Evolutionary conservation across 306 rosid species (phyloP).

Genomic region (Sechiopsis laciniata): DNA sequence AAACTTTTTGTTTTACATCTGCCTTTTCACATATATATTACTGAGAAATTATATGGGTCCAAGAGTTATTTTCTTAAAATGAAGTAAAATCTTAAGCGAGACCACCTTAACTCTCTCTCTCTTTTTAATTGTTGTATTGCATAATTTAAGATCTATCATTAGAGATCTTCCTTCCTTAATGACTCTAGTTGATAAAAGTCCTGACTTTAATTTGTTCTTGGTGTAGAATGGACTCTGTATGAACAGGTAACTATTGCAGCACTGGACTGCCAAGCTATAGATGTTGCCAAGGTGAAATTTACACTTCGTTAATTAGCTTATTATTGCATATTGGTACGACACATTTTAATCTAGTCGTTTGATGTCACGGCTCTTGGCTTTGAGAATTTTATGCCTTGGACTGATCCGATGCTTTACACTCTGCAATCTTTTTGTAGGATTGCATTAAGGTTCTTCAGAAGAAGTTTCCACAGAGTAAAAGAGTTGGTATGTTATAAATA

Average conservation of each 20-base stretch:
- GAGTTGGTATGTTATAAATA: conserved; percentile 73
- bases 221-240: conserved; percentile 81
- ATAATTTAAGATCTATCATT: not conserved
- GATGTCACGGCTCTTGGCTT: not conserved
- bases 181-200: conserved; percentile 12
- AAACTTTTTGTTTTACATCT: not conserved
- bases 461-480: conserved; percentile 80
- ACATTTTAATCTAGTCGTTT: conserved; percentile 13
- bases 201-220: conserved; percentile 17
- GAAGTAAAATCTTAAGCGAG: not conserved
- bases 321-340: not conserved
- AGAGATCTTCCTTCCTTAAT: not conserved
- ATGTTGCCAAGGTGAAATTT: conserved; percentile 70
- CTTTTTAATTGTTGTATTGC: not conserved
- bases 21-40: not conserved
- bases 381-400: conserved; percentile 14
- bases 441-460: conserved; percentile 64
- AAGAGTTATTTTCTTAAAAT: not conserved
- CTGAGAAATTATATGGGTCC: not conserved
- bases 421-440: conserved; percentile 49
- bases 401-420: conserved; percentile 25
- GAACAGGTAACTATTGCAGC: conserved; percentile 98
- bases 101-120: not conserved
- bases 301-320: not conserved
- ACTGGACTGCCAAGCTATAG: conserved; percentile 77